phyloP scores from a whole-genome alignment of 164 flowering plant genomes.

The Piper longum region DNA sequence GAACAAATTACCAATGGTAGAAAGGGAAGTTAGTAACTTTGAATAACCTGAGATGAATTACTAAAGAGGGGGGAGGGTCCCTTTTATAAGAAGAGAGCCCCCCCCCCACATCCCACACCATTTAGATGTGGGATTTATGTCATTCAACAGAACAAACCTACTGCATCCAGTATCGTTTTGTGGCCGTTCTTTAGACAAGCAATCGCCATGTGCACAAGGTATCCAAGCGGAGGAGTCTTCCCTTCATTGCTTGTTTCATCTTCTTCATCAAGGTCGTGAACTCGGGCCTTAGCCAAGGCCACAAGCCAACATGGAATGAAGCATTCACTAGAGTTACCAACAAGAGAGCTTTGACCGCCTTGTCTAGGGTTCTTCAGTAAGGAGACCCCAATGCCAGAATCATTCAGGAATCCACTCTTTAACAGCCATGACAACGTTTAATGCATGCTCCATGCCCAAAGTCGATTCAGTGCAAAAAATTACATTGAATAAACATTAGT shows the following conservation, averaged over 20 bases:
- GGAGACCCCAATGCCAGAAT: conserved; percentile 49
- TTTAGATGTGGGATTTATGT: no score
- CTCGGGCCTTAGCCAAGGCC: conserved; percentile 37
- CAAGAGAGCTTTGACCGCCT: conserved; percentile 7
- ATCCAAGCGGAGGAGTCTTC: conserved; percentile 25
- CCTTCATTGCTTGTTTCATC: conserved; percentile 17
- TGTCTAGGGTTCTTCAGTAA: conserved; percentile 9
- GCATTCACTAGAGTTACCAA: conserved; percentile 6
- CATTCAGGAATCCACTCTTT: conserved; percentile 88
- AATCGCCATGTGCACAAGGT: conserved; percentile 32
- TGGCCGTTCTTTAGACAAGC: conserved; percentile 27
- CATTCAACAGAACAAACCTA: conserved; percentile 53
- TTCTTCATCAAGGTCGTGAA: conserved; percentile 16
- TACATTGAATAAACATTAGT: conserved; percentile 48
- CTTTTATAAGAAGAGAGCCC: no score
- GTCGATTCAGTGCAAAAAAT: conserved; percentile 31
- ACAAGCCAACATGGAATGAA: conserved; percentile 41
- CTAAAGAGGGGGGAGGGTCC: no score
- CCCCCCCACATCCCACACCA: no score
- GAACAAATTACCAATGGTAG: no score
- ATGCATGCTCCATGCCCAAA: conserved; percentile 43
- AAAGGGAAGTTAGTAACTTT: no score
- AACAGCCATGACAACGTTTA: conserved; percentile 26
- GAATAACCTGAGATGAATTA: no score
- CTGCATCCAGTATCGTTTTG: conserved; percentile 35